Evolutionary conservation across 2,329 filamentous ascomycete species (phyloP).

Genomic region (Magnaporthiopsis rhizophila): DNA sequence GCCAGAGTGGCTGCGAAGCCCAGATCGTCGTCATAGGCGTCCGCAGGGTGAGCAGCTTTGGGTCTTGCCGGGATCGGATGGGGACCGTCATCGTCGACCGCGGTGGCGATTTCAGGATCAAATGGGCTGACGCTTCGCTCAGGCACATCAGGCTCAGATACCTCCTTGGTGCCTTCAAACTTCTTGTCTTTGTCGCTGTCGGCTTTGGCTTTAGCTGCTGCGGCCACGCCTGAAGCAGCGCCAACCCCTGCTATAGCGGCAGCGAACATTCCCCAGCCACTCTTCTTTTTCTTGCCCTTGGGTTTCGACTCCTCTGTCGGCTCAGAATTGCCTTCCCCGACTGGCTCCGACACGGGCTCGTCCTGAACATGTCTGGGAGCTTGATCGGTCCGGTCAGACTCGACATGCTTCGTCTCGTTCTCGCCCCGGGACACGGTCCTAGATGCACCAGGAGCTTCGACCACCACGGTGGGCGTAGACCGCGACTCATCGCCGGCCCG

Average conservation of each 20-base stretch:
- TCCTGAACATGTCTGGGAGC: neutral
- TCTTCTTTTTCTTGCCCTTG: constrained; percentile 21
- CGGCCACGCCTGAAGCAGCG: neutral
- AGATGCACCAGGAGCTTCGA: constrained; percentile 27
- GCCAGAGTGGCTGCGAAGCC: constrained; percentile 64
- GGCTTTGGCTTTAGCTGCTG: neutral
- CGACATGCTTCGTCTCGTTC: constrained; percentile 56
- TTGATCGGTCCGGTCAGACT: constrained; percentile 48
- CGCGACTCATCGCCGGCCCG: constrained; percentile 10
- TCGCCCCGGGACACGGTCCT: constrained; percentile 59
- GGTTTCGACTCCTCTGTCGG: constrained; percentile 20
- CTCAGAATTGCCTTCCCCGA: neutral
- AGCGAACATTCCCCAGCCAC: constrained; percentile 42
- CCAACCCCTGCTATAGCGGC: constrained; percentile 14
- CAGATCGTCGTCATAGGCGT: constrained; percentile 57
- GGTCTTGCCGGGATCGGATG: constrained; percentile 47
- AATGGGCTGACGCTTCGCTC: constrained; percentile 3
- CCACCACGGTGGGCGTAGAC: constrained; percentile 17
- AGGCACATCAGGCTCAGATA: neutral
- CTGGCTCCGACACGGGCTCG: neutral
- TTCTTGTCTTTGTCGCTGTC: constrained; percentile 8
- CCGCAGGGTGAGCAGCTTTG: constrained; percentile 48
- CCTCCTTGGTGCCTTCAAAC: constrained; percentile 1
- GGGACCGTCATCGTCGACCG: constrained; percentile 29
- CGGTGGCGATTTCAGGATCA: neutral